These are phyloP conservation scores for Musa acuminata DNA, from an alignment of 176 grass and related monocot species.

Conservation along the genomic window DNA sequence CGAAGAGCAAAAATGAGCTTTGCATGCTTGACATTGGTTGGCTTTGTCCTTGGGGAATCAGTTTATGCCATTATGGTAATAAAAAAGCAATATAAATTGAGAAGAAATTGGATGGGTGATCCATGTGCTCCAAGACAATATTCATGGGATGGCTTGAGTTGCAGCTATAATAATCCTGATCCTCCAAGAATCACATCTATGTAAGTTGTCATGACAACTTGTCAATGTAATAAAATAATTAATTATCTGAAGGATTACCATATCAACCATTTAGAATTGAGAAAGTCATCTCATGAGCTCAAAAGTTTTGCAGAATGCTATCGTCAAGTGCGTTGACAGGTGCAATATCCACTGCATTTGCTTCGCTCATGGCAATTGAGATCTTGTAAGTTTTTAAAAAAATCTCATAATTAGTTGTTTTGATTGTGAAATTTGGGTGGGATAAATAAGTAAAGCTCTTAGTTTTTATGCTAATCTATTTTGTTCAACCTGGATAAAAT, in stretches of 20 bases:
- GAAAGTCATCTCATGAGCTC: not conserved
- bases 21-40: too few relatives aligned
- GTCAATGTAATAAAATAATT: too few relatives aligned
- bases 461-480: too few relatives aligned
- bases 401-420: not conserved
- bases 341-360: not conserved
- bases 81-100: not conserved
- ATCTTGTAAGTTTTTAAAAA: not conserved
- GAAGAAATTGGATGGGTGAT: not conserved
- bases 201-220: not conserved
- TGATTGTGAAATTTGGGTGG: too few relatives aligned
- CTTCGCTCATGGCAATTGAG: not conserved
- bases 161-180: not conserved
- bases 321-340: not conserved
- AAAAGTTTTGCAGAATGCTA: not conserved
- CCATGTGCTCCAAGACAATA: not conserved
- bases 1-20: too few relatives aligned
- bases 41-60: not conserved
- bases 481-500: too few relatives aligned
- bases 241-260: not conserved
- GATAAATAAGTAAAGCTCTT: too few relatives aligned
- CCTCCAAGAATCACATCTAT: not conserved
- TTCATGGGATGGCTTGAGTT: not conserved
- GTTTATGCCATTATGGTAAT: not conserved
- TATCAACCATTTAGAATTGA: not conserved